These are phyloP conservation scores for Aspergillus piperis DNA, from an alignment of 2,329 filamentous ascomycete species.

Conservation along the genomic window DNA sequence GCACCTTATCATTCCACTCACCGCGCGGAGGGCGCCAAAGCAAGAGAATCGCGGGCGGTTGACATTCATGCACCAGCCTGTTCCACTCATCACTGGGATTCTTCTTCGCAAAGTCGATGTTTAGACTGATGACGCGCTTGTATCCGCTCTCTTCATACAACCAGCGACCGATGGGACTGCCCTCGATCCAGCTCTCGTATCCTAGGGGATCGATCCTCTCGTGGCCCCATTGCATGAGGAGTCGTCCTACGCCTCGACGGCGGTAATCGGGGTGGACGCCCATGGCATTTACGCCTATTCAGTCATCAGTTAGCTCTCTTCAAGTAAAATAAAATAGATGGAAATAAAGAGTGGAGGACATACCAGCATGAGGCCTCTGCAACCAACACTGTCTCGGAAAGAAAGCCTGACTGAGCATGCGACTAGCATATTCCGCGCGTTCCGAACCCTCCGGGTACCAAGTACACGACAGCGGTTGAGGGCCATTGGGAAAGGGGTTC, in stretches of 20 bases:
- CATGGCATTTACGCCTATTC: conserved; percentile 17
- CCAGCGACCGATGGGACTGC: conserved; percentile 17
- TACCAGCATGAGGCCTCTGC: conserved; percentile 16
- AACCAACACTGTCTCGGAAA: conserved; percentile 20
- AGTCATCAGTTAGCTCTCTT: background rate
- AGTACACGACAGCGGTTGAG: conserved; percentile 19
- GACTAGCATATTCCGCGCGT: conserved; percentile 18
- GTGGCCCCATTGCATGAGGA: conserved; percentile 22
- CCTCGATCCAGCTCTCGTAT: conserved; percentile 22
- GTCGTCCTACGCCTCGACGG: conserved; percentile 16
- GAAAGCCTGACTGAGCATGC: conserved; percentile 15
- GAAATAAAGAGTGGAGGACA: background rate
- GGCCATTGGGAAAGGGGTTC: conserved; percentile 21
- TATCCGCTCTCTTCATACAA: conserved; percentile 21
- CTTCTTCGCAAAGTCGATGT: conserved; percentile 17
- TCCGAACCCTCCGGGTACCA: conserved; percentile 22
- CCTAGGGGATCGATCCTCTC: conserved; percentile 18
- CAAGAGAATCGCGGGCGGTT: conserved; percentile 17
- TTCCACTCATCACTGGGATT: conserved; percentile 23
- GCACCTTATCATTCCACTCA: conserved; percentile 18
- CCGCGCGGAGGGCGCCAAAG: conserved; percentile 22
- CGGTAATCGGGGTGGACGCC: conserved; percentile 21
- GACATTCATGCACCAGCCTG: conserved; percentile 18
- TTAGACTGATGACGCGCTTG: conserved; percentile 14
- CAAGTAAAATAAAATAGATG: background rate